Evolutionary conservation across 768 basidiomycete species (phyloP).

Genomic region (Hygrocybe coccinea): DNA sequence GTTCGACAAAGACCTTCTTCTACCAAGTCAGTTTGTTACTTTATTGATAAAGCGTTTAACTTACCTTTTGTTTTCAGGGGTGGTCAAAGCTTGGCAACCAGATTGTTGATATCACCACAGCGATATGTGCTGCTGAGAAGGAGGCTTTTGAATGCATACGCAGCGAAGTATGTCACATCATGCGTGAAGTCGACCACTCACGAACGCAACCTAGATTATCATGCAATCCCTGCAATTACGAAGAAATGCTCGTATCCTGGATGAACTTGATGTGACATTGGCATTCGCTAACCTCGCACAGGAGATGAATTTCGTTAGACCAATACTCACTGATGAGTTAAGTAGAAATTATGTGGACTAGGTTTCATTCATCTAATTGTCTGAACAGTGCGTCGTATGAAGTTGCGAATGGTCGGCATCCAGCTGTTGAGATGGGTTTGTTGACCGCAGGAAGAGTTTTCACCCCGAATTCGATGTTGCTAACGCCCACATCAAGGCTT

Average conservation of each 20-base stretch:
- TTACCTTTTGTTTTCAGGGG: conserved; percentile 37
- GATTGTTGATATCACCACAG: conserved; percentile 53
- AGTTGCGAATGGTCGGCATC: conserved; percentile 81
- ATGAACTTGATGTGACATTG: conserved; percentile 82
- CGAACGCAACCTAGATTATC: conserved; percentile 48
- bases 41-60: background rate
- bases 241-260: conserved; percentile 70
- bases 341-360: conserved; percentile 18
- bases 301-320: conserved; percentile 73
- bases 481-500: conserved; percentile 57
- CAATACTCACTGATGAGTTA: conserved; percentile 66
- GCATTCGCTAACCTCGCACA: conserved; percentile 76
- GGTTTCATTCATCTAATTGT: background rate
- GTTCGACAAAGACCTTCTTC: conserved; percentile 66
- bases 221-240: conserved; percentile 52
- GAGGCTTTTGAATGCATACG: conserved; percentile 68
- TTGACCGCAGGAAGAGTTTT: conserved; percentile 70
- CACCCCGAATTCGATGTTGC: conserved; percentile 72
- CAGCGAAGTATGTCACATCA: conserved; percentile 45
- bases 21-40: conserved; percentile 42
- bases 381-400: conserved; percentile 49
- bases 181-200: conserved; percentile 5
- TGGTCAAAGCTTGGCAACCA: conserved; percentile 74
- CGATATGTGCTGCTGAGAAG: conserved; percentile 57
- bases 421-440: conserved; percentile 87